These are phyloP conservation scores for Poa pratensis DNA, from an alignment of 176 grass and related monocot species.

Conservation along the genomic window DNA sequence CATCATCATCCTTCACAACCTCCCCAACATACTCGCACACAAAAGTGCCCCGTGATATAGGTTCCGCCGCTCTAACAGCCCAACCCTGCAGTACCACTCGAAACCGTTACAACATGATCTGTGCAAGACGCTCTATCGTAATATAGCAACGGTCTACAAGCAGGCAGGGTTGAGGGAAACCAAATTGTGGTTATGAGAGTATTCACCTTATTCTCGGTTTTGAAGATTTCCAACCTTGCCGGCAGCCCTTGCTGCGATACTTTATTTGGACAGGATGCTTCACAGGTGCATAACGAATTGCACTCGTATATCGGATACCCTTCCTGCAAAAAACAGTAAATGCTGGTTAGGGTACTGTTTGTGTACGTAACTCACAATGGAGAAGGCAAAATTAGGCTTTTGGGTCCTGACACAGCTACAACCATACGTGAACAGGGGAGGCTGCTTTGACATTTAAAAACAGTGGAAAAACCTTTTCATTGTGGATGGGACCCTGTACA, in stretches of 20 bases:
- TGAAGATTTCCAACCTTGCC: slow-evolving; percentile 91
- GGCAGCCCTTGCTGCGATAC: slow-evolving; percentile 85
- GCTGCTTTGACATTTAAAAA: slow-evolving; percentile 19
- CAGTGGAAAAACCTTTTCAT: not conserved
- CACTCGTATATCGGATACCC: slow-evolving; percentile 87
- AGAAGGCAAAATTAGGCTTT: not conserved
- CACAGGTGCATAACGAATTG: slow-evolving; percentile 79
- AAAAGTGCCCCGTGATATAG: slow-evolving; percentile 85
- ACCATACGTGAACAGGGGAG: not conserved
- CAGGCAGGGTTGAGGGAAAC: slow-evolving; percentile 28
- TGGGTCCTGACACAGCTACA: not conserved
- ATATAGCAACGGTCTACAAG: not conserved
- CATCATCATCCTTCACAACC: slow-evolving; percentile 62
- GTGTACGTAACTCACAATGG: not conserved
- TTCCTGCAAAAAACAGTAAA: slow-evolving; percentile 57
- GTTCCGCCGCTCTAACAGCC: slow-evolving; percentile 86
- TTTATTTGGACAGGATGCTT: slow-evolving; percentile 84
- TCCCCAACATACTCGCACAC: slow-evolving; percentile 94
- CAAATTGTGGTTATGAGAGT: not conserved
- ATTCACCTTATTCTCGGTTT: slow-evolving; percentile 84
- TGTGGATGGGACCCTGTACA: not conserved
- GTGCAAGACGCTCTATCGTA: not conserved
- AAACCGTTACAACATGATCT: slow-evolving; percentile 39
- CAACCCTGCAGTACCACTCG: slow-evolving; percentile 79
- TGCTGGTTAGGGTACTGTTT: not conserved